phyloP scores from a whole-genome alignment of 2,329 filamentous ascomycete genomes.

The Westerdykella ornata region DNA sequence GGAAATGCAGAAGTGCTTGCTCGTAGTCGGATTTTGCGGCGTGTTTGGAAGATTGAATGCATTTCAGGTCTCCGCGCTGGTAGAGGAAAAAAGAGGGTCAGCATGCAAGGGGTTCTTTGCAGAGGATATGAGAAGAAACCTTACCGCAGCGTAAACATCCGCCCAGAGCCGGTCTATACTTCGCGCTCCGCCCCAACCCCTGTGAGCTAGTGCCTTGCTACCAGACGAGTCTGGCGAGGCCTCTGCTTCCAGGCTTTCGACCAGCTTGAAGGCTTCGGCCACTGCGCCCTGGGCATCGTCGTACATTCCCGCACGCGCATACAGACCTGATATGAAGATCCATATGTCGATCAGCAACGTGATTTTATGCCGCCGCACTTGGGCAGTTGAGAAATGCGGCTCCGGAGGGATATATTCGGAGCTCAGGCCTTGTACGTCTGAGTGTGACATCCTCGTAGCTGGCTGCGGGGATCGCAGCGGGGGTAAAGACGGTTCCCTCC shows the following conservation, averaged over 20 bases:
- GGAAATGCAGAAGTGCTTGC: constrained; percentile 68
- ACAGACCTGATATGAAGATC: constrained; percentile 84
- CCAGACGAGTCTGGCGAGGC: constrained; percentile 57
- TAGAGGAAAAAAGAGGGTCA: constrained; percentile 8
- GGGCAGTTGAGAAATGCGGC: constrained; percentile 46
- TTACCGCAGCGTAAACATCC: constrained; percentile 75
- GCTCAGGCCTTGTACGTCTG: constrained; percentile 38
- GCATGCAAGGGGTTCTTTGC: constrained; percentile 2
- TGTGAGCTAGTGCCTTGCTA: constrained; percentile 54
- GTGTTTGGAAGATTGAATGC: constrained; percentile 57
- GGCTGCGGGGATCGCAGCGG: constrained; percentile 37
- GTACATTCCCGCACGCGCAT: constrained; percentile 70
- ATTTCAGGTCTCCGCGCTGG: constrained; percentile 61
- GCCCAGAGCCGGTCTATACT: constrained; percentile 78
- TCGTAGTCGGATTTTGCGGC: constrained; percentile 74
- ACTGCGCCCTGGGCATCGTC: constrained; percentile 76
- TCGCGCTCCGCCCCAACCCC: constrained; percentile 72
- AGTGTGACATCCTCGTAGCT: constrained; percentile 39
- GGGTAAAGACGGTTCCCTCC: constrained; percentile 22
- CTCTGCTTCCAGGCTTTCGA: constrained; percentile 63
- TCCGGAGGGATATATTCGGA: constrained; percentile 33
- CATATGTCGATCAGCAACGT: constrained; percentile 69
- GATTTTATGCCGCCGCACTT: constrained; percentile 51
- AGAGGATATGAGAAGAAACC: constrained; percentile 21
- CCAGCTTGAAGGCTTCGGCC: constrained; percentile 72